Percentiles rank a stretch among this genome's conserved stretches.
These are phyloP conservation scores for Eimeria praecox DNA, from an alignment of 169 alveolate species.

Conservation along the genomic window DNA sequence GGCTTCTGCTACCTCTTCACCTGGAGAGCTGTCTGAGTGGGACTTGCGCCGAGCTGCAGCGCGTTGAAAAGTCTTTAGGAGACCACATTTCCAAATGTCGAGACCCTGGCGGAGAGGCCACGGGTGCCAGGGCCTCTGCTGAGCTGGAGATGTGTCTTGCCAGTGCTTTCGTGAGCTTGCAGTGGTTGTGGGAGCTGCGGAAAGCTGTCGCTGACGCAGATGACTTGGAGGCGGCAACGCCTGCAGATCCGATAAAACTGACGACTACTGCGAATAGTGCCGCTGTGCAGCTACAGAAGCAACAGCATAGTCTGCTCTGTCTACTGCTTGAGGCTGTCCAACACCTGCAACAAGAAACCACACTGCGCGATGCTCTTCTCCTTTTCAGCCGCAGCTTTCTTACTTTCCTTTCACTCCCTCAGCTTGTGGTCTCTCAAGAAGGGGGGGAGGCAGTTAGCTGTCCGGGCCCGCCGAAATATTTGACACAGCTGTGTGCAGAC, in stretches of 20 bases:
- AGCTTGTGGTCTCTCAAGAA: background rate
- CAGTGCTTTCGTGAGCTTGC: constrained; percentile 3
- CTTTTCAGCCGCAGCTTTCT: constrained; percentile 50
- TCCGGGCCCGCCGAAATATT: constrained; percentile 20
- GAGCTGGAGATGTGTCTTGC: constrained; percentile 12
- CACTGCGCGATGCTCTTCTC: background rate
- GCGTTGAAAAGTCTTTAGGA: background rate
- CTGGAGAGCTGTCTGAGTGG: constrained; percentile 37
- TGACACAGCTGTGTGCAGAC: constrained; percentile 2
- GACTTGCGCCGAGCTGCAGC: background rate
- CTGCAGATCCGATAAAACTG: background rate
- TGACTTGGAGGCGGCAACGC: background rate
- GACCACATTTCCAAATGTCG: background rate
- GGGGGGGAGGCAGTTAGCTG: background rate
- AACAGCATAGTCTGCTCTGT: constrained; percentile 31
- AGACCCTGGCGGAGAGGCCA: background rate
- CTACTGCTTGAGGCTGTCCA: constrained; percentile 20
- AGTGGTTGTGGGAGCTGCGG: constrained; percentile 65
- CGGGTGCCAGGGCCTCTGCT: background rate
- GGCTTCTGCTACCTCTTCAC: constrained; percentile 51
- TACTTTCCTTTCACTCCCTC: constrained; percentile 50
- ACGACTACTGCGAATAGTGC: constrained; percentile 1
- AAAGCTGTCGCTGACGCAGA: background rate
- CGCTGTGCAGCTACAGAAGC: constrained; percentile 50
- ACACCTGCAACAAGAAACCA: background rate